Evolutionary conservation across 2,329 filamentous ascomycete species (phyloP), one percentile per base, ranked within the genome.

Genomic region (Alternaria sp.): DNA sequence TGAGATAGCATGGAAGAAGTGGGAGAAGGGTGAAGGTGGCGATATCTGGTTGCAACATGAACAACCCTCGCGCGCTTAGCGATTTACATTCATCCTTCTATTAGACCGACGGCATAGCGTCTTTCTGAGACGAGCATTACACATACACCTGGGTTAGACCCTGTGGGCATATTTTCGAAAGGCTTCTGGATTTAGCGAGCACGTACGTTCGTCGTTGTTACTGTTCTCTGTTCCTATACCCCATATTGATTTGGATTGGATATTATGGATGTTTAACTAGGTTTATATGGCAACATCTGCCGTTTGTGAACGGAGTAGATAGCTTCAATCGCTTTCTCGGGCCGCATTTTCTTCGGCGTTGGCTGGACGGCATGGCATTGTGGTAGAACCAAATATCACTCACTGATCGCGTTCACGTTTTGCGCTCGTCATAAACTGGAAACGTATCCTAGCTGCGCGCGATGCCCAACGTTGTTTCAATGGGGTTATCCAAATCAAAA

Each of bases 21-120:
- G 95, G 94, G 93, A 94, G 39, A 84, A 82, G 41, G 94, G 93
- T 12, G 87, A 93, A 78, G 89, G 91, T n/a, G 94, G 94, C 8
- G 95, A 99, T 82, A 96, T 99, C 67, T 95, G 93, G 84, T 84
- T 99, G 57, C 64, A 70, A 52, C 42, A 57, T 12, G 30, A 38
- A 55, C 39, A 32, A 38, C 28, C 44, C 20, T 42, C 26, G 51
- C 38, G n/a, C 32, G 20, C 43, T 48, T 54, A 54, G 56, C 51
- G 44, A 39, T 30, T 26, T 16, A 34, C 38, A 36, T 49, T 49
- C 22, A 56, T 22, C 28, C 20, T 44, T 59, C 41, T 46, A 20
- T 28, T 59, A 51, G 44, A 59, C 20, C 30, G 46, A 34, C 20
- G 20, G 32, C 20, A 49, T 49, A 26, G 46, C 46, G 16, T n/a